phyloP scores from a whole-genome alignment of 495 filamentous ascomycete genomes.

The Neurospora terricola region DNA sequence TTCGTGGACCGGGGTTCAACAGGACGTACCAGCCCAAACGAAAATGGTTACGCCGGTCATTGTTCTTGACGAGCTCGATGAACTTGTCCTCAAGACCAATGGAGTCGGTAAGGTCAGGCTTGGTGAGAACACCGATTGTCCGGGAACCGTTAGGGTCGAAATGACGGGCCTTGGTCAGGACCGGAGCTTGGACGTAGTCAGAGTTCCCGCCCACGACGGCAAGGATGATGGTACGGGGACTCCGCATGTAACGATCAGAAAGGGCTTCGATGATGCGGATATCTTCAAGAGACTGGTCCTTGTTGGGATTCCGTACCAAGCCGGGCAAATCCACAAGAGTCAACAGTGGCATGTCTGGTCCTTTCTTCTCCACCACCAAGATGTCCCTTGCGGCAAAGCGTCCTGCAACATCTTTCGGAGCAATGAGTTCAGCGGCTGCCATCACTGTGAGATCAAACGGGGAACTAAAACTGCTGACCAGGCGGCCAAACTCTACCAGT shows the following conservation, averaged over 20 bases:
- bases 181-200: slow-evolving; percentile 39
- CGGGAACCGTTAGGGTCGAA: slow-evolving; percentile 34
- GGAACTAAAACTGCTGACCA: slow-evolving; percentile 18
- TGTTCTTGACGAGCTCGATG: slow-evolving; percentile 45
- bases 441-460: slow-evolving; percentile 28
- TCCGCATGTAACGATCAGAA: slow-evolving; percentile 41
- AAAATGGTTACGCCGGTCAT: slow-evolving; percentile 41
- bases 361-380: slow-evolving; percentile 42
- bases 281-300: slow-evolving; percentile 36
- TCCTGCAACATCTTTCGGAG: slow-evolving; percentile 27
- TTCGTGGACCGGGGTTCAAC: slow-evolving; percentile 39
- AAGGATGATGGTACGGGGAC: slow-evolving; percentile 41
- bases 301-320: slow-evolving; percentile 38
- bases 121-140: slow-evolving; percentile 44
- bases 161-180: slow-evolving; percentile 34
- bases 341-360: slow-evolving; percentile 42
- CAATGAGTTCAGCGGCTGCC: slow-evolving; percentile 26
- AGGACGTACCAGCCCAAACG: slow-evolving; percentile 58
- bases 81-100: slow-evolving; percentile 39
- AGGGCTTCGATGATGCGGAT: slow-evolving; percentile 36
- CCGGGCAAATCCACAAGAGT: slow-evolving; percentile 50
- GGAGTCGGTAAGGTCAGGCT: slow-evolving; percentile 39
- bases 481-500: slow-evolving; percentile 35
- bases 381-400: slow-evolving; percentile 35
- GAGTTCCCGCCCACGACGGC: slow-evolving; percentile 43